Evolutionary conservation across 2,329 filamentous ascomycete genomes (phyloP).

Genomic region (Zalaria sp.): DNA sequence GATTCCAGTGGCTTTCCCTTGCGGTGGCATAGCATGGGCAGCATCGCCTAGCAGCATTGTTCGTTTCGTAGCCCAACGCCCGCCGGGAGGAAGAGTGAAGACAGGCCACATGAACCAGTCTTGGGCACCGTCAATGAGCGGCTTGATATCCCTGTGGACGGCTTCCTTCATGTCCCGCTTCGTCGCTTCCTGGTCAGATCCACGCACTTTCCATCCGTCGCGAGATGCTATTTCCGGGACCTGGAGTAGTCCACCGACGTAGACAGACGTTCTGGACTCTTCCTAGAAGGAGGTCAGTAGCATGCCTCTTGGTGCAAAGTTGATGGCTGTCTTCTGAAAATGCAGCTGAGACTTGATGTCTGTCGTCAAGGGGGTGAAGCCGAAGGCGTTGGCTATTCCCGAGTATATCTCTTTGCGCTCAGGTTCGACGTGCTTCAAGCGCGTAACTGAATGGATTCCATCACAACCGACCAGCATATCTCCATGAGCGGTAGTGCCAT

Average conservation of each 20-base stretch:
- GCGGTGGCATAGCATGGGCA: conserved; percentile 37
- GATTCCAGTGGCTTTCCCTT: conserved; percentile 36
- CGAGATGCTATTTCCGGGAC: conserved; percentile 26
- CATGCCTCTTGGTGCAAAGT: conserved; percentile 30
- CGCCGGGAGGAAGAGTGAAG: conserved; percentile 28
- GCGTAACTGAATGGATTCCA: conserved; percentile 25
- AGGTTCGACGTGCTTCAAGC: conserved; percentile 30
- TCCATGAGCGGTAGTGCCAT: conserved; percentile 17
- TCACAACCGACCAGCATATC: conserved; percentile 22
- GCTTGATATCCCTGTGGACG: conserved; percentile 19
- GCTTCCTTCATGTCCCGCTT: conserved; percentile 26
- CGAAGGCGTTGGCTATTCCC: conserved; percentile 32
- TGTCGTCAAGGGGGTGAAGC: conserved; percentile 22
- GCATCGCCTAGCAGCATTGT: conserved; percentile 32
- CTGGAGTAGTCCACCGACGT: conserved; percentile 31
- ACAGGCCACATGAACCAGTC: conserved; percentile 33
- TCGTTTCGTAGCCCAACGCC: conserved; percentile 29
- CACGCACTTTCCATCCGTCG: conserved; percentile 31
- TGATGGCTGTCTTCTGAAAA: conserved; percentile 29
- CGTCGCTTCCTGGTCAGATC: conserved; percentile 28
- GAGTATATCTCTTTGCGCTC: conserved; percentile 27
- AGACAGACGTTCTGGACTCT: conserved; percentile 21
- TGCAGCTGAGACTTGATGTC: conserved; percentile 19
- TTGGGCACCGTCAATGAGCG: conserved; percentile 25
- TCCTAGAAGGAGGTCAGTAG: conserved; percentile 29